phyloP scores from a whole-genome alignment of 306 rosid species.

The Oemleria cerasiformis region DNA sequence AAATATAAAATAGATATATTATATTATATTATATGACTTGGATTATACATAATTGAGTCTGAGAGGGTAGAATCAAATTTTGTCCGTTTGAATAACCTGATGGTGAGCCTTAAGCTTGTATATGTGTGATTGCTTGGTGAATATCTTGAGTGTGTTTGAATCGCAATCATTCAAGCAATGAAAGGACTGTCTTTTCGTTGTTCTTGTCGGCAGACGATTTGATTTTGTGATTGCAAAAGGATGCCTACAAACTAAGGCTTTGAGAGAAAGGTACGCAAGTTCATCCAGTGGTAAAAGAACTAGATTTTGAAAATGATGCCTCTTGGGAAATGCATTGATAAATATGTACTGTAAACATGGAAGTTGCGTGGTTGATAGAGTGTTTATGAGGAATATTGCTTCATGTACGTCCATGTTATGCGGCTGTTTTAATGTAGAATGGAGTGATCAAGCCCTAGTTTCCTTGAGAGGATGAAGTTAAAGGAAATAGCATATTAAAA shows the following conservation, averaged over 20 bases:
- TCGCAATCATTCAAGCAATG: constrained; percentile 23
- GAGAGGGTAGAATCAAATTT: no score
- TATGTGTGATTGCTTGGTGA: no score
- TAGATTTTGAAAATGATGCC: constrained; percentile 40
- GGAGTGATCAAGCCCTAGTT: constrained; percentile 31
- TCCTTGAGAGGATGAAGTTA: constrained; percentile 62
- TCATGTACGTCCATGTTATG: constrained; percentile 63
- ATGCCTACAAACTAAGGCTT: constrained; percentile 55
- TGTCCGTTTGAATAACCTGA: no score
- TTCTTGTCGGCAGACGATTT: constrained; percentile 36
- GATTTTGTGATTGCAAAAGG: constrained; percentile 47
- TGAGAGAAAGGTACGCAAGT: constrained; percentile 57
- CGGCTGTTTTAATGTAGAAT: constrained; percentile 45
- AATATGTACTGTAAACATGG: constrained; percentile 69
- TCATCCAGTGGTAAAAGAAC: constrained; percentile 41
- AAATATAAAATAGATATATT: no score
- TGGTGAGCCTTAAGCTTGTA: no score
- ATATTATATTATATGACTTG: no score
- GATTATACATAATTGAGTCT: no score
- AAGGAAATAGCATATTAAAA: constrained; percentile 46
- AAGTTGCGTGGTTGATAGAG: constrained; percentile 46
- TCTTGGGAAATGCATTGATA: constrained; percentile 42
- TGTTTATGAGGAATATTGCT: constrained; percentile 51
- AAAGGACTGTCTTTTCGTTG: constrained; percentile 14
- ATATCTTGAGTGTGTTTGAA: no score